Percentiles rank a stretch among this genome's conserved stretches.
These are phyloP conservation scores for Persicaria maculosa DNA, from an alignment of 148 eudicot genomes.

Conservation along the genomic window DNA sequence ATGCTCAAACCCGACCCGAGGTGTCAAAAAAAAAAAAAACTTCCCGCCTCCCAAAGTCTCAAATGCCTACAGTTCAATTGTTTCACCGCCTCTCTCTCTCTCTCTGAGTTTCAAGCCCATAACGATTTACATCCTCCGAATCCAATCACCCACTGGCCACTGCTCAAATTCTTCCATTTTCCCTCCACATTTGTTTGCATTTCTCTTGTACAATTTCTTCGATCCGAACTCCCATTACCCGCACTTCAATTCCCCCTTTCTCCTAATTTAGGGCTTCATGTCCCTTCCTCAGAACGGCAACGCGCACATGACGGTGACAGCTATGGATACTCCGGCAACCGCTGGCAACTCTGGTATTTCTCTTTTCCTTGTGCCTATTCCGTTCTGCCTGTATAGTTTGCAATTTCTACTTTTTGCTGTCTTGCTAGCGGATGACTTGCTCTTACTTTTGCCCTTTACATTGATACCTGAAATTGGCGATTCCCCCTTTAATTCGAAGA, in stretches of 20 bases:
- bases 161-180: neutral
- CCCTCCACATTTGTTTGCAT: neutral
- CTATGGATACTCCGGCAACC: neutral
- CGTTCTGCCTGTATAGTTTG: too few relatives aligned
- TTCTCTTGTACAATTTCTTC: neutral
- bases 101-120: neutral
- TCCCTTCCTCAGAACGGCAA: neutral
- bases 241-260: neutral
- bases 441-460: neutral
- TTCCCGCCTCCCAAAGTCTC: constrained; percentile 7
- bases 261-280: neutral
- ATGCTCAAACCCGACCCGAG: too few relatives aligned
- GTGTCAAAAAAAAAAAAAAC: neutral
- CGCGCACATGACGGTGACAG: neutral
- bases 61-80: neutral
- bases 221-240: neutral
- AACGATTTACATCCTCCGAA: neutral
- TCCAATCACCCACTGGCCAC: neutral
- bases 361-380: neutral
- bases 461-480: neutral
- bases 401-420: neutral
- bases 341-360: neutral
- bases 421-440: too few relatives aligned
- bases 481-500: neutral
- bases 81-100: neutral